These are phyloP conservation scores for Aspergillus steynii DNA, from an alignment of 495 filamentous ascomycete genomes.

Conservation along the genomic window DNA sequence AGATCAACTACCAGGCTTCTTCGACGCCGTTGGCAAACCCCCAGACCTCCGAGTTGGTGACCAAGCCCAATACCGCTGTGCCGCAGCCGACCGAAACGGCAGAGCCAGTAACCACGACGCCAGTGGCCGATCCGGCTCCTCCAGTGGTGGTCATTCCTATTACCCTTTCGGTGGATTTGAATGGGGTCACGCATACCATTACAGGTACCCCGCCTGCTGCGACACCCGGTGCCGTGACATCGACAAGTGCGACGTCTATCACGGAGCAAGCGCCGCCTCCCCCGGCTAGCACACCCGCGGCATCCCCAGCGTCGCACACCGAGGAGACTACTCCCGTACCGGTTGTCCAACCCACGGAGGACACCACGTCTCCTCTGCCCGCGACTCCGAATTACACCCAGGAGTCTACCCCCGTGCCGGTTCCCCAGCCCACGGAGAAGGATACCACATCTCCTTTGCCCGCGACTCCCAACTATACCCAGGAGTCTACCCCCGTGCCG, in stretches of 20 bases:
- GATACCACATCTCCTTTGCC: too few relatives aligned
- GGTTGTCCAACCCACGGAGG: background rate
- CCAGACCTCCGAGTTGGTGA: conserved; percentile 2
- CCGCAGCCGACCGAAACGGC: background rate
- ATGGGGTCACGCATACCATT: conserved; percentile 29
- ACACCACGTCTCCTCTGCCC: background rate
- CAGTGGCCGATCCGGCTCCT: conserved; percentile 18
- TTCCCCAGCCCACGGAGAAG: too few relatives aligned
- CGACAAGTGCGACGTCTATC: conserved; percentile 1
- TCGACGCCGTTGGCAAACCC: background rate
- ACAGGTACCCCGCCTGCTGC: conserved; percentile 16
- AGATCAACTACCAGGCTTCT: conserved; percentile 25
- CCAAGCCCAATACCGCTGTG: background rate
- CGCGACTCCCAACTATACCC: background rate
- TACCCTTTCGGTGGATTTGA: conserved; percentile 27
- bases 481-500: background rate
- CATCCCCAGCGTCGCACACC: background rate
- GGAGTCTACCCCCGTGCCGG: too few relatives aligned
- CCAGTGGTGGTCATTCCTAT: conserved; percentile 26
- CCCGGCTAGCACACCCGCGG: background rate
- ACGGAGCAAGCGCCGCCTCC: background rate
- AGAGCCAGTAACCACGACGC: conserved; percentile 6
- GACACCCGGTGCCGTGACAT: background rate
- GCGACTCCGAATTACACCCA: background rate
- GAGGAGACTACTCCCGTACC: background rate